A percentile compares a stretch with the other conserved stretches of the same genome.
phyloP scores from a whole-genome alignment of 2,329 filamentous ascomycete species.

The Raffaelea arxii region DNA sequence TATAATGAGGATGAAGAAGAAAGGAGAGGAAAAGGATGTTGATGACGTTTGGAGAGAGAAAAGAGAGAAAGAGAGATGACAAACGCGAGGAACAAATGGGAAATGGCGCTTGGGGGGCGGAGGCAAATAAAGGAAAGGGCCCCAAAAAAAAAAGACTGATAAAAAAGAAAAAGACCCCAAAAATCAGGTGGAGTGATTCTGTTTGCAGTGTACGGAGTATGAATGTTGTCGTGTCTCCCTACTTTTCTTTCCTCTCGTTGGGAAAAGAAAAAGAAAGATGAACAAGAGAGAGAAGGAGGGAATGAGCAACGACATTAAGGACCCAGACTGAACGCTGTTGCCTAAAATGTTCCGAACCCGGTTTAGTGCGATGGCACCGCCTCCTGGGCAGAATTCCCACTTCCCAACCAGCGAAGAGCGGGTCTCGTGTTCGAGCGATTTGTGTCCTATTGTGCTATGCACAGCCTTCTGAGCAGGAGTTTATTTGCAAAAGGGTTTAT shows the following conservation, averaged over 20 bases:
- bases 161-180: background rate
- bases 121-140: background rate
- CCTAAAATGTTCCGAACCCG: slow-evolving; percentile 12
- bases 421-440: background rate
- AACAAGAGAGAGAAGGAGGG: background rate
- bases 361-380: slow-evolving; percentile 14
- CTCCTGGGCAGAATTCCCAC: slow-evolving; percentile 11
- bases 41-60: too few species aligned
- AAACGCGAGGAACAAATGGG: background rate
- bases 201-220: background rate
- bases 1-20: too few species aligned
- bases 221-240: too few species aligned
- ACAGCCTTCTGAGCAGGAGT: slow-evolving; percentile 5
- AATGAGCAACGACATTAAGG: slow-evolving; percentile 7
- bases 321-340: slow-evolving; percentile 12
- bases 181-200: background rate
- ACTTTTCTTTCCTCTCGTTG: too few species aligned
- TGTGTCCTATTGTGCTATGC: background rate
- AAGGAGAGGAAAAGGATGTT: too few species aligned
- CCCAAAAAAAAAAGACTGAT: too few species aligned
- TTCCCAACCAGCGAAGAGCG: background rate
- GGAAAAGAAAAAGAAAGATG: background rate
- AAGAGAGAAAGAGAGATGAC: slow-evolving; percentile 11
- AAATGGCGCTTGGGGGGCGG: background rate
- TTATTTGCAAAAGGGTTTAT: too few species aligned